Evolutionary conservation across 192 early-diverging fungal genomes (phyloP), one percentile per base, ranked within the genome.

Genomic region (Helicostylum pulchrum): DNA sequence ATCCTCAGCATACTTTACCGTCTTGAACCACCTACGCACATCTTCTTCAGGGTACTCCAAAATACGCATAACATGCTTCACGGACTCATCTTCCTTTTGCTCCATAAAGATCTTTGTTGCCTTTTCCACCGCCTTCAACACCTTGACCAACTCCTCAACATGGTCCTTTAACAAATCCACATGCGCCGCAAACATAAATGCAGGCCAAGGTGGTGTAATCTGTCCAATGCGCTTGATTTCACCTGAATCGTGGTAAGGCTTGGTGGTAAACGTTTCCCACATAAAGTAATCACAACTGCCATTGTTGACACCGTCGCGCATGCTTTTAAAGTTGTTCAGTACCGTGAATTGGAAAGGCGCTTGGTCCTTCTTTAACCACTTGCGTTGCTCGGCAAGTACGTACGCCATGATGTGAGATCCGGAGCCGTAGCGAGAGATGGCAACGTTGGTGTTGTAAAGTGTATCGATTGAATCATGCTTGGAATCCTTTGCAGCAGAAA

Each of bases 241-340:
- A 12, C 83, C 78, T 11, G 76, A 75, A 21, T 85, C 86, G 55
- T 94, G 90, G 66, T 92, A 84, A 4, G 88, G 85, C 71, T 96
- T 92, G 66, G 92, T 96, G n/a, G 93, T 96, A 34, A 93, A 88
- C 0, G 85, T 80, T 64, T 96, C 94, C 94, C 94, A 96, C 65
- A 96, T 75, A 58, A 96, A 96, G 7, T 85, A 89, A 74, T 95
- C 94, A 6, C 74, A 74, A 6, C 67, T 60, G 20, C 82, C 83
- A 6, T 75, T 68, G 43, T 84, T 80, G 51, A 92, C 85, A 15
- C 89, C 91, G 12, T 81, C 67, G 10, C 87, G 77, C 74, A 96
- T 83, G 0, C 84, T 81, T 15, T 83, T 62, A 44, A 96, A 83
- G 62, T 93, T 86, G 58, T 92, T 83, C n/a, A 90, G 72, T 4